Evolutionary conservation across 805 yeast genomes (phyloP), one percentile per base, ranked within the genome.

Genomic region (Candida boleticola): DNA sequence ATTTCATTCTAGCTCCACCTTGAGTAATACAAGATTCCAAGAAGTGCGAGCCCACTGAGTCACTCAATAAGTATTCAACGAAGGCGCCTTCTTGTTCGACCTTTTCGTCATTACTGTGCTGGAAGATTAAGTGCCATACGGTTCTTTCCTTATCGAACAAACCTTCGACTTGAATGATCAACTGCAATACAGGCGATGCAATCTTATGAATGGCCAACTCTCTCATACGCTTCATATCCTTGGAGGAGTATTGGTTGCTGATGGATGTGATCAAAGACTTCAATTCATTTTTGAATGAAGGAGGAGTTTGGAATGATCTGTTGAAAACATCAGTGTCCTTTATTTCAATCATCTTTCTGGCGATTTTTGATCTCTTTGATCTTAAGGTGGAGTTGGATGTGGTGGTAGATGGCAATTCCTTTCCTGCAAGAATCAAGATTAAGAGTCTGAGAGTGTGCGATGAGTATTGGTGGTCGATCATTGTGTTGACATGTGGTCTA

Each of bases 41-140:
- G 68, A 93, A 92, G 63, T 89, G 97, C 1, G 95, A 85, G 0
- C 98, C 99, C n/a, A 90, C 88, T 1, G 95, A 72, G 56, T 89
- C 96, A 6, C 93, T 79, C 29, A 92, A 65, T 41, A 90, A 70
- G 54, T 85, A 85, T 58, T 89, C 96, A 23, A 90, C 82, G 60
- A 85, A 89, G 0, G 93, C 80, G 48, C 78, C 90, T 53, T 86
- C 93, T 44, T 78, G 74, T 1, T 77, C 40, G 47, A 83, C 81
- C 39, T 63, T 71, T 20, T 73, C 80, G 2, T 70, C 77, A 11
- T 68, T 66, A 9, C 74, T 77, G 32, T 64, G 63, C 34, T 63
- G 60, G 64, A 89, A 86, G 0, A 83, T 68, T 33, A 76, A 60
- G 53, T 81, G 82, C 84, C 89, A 85, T 46, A 83, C 66, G 17